Conservation (phyloP, 73 alveolate genomes). For the Breviolum minutum region DNA sequence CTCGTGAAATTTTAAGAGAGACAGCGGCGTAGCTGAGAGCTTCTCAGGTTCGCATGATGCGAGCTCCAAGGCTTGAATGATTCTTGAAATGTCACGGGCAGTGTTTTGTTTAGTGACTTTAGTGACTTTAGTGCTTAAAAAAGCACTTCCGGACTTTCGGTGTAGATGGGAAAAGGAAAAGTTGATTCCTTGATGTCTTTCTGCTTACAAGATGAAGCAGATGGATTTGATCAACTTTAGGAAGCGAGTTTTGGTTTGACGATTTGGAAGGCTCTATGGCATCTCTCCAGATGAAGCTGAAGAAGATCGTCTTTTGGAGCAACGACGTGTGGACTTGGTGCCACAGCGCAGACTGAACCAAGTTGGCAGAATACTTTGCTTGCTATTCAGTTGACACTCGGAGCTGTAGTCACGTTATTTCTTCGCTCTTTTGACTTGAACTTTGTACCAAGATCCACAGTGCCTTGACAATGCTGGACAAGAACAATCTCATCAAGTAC, state of each 20-base stretch:
- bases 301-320: slow-evolving; percentile 98
- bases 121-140: too few species aligned
- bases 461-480: slow-evolving; percentile 96
- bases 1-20: background rate
- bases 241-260: too few species aligned
- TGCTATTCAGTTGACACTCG: background rate
- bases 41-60: slow-evolving; percentile 66
- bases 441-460: slow-evolving; percentile 96
- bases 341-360: background rate
- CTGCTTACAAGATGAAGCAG: too few species aligned
- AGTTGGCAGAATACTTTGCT: background rate
- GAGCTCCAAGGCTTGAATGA: slow-evolving; percentile 39
- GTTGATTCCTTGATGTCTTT: too few species aligned
- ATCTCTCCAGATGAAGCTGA: slow-evolving; percentile 97
- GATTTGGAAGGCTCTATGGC: slow-evolving; percentile 98
- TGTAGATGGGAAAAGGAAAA: too few species aligned
- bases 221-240: too few species aligned
- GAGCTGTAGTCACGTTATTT: background rate
- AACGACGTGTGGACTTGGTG: slow-evolving; percentile 93
- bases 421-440: background rate
- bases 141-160: too few species aligned
- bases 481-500: slow-evolving; percentile 97
- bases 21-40: background rate
- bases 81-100: background rate
- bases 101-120: background rate